Conservation (phyloP, 169 alveolate genomes). For the Amoebophrya sp. region DNA sequence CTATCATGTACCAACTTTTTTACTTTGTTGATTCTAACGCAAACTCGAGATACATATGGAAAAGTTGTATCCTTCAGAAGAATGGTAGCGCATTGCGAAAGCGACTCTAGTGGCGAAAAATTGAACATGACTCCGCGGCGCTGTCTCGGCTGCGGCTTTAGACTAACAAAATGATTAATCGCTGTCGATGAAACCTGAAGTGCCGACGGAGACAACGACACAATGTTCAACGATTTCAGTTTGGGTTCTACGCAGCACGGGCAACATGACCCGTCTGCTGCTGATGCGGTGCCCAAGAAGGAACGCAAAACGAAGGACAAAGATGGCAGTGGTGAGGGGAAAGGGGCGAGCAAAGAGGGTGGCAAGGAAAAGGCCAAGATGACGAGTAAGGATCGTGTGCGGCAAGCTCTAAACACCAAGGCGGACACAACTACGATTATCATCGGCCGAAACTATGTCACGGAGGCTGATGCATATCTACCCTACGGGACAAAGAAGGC, state of each 20-base stretch:
- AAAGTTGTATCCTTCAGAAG: too few relatives aligned
- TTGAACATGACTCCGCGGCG: too few relatives aligned
- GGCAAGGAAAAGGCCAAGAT: not conserved
- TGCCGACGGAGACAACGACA: too few relatives aligned
- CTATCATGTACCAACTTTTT: too few relatives aligned
- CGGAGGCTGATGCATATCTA: not conserved
- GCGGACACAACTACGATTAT: not conserved
- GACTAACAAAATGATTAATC: too few relatives aligned
- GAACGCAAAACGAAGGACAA: not conserved
- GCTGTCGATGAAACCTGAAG: too few relatives aligned
- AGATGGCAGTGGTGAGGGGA: not conserved
- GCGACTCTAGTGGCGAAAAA: too few relatives aligned
- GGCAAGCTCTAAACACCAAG: not conserved
- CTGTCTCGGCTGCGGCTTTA: too few relatives aligned
- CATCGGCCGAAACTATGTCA: not conserved
- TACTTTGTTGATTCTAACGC: too few relatives aligned
- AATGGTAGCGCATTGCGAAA: too few relatives aligned
- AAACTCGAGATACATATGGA: too few relatives aligned
- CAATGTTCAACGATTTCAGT: not conserved
- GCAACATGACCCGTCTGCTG: not conserved
- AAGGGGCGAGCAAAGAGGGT: not conserved
- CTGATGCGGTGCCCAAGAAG: not conserved
- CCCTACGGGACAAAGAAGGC: conserved; percentile 11
- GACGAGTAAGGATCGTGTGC: not conserved
- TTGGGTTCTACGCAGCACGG: not conserved